A percentile compares a stretch with the other conserved stretches of the same genome.
These are phyloP conservation scores for Fusarium floridanum DNA, from an alignment of 2,329 filamentous ascomycete genomes.

Conservation along the genomic window DNA sequence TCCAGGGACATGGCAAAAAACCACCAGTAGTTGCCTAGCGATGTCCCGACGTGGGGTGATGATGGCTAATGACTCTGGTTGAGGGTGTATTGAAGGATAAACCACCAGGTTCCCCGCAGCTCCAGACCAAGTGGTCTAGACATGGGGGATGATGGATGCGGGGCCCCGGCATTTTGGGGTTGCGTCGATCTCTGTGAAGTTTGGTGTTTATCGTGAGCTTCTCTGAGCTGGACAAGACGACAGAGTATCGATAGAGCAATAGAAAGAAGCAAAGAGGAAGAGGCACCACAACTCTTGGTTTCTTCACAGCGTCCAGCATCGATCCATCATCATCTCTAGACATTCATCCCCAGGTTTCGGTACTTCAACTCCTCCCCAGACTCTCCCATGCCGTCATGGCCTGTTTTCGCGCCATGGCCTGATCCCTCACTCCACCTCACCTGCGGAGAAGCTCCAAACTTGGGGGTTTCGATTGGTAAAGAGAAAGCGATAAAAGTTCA, in stretches of 20 bases:
- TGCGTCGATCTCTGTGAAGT: not conserved
- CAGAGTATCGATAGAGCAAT: not conserved
- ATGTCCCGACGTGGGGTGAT: not conserved
- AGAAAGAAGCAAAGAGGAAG: not conserved
- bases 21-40: not conserved
- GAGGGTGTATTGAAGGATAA: not conserved
- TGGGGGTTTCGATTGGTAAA: not conserved
- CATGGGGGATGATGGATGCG: not conserved
- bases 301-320: not conserved
- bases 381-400: not conserved
- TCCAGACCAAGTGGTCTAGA: not conserved
- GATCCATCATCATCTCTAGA: not conserved
- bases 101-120: conserved; percentile 4
- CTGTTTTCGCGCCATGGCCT: conserved; percentile 7
- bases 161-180: conserved; percentile 5
- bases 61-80: not conserved
- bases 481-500: not conserved
- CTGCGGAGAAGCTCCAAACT: conserved; percentile 4
- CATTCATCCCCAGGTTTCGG: not conserved
- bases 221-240: not conserved
- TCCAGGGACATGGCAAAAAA: not conserved
- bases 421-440: conserved; percentile 7
- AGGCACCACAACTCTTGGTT: too few species aligned
- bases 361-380: not conserved
- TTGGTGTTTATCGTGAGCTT: not conserved